A percentile compares a stretch with the other conserved stretches of the same genome.
Conservation (phyloP, 2,329 filamentous ascomycete species). For the Xylaria sp. region DNA sequence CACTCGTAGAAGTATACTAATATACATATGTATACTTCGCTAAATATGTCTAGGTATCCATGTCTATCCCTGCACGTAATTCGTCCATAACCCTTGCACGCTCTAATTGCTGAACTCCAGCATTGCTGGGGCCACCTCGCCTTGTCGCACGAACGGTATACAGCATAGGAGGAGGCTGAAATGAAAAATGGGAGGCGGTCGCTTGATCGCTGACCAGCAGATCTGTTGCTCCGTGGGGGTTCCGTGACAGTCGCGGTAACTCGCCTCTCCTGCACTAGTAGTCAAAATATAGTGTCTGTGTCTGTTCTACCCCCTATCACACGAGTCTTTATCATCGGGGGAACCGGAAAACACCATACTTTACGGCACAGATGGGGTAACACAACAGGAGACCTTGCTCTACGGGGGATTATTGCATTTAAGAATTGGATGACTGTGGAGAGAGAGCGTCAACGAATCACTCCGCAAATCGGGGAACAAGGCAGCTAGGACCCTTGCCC, state of each 20-base stretch:
- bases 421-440: slow-evolving; percentile 19
- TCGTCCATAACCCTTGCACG: slow-evolving; percentile 14
- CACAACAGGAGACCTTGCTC: slow-evolving; percentile 21
- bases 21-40: background rate
- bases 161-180: slow-evolving; percentile 36
- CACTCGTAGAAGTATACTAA: background rate
- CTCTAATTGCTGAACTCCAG: slow-evolving; percentile 10
- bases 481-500: slow-evolving; percentile 3
- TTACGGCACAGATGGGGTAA: slow-evolving; percentile 13
- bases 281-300: background rate
- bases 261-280: background rate
- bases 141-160: slow-evolving; percentile 23
- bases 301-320: background rate
- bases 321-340: background rate
- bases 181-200: slow-evolving; percentile 21
- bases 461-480: slow-evolving; percentile 34
- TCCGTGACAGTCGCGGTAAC: background rate
- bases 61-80: slow-evolving; percentile 24
- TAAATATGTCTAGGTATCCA: slow-evolving; percentile 20
- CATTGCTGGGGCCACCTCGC: slow-evolving; percentile 17
- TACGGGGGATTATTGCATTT: slow-evolving; percentile 26
- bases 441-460: background rate
- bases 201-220: slow-evolving; percentile 26
- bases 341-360: background rate
- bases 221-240: slow-evolving; percentile 16